Conservation (phyloP, 2,329 filamentous ascomycete genomes). For the Pseudopithomyces chartarum region DNA sequence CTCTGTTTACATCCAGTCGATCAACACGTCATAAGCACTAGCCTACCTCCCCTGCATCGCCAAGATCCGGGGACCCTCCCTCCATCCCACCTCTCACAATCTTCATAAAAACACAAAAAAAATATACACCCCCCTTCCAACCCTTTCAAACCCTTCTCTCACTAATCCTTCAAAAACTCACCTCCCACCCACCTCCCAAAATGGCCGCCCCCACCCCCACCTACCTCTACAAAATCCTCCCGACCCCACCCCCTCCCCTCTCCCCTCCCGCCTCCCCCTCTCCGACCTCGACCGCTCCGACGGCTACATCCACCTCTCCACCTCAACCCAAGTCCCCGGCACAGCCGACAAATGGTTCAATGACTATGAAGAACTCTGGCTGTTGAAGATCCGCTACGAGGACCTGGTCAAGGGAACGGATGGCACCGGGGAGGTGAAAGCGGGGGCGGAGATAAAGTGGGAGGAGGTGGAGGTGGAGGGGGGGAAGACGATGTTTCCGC, state of each 20-base stretch:
- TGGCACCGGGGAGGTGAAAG: conserved; percentile 29
- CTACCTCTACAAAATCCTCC: conserved; percentile 65
- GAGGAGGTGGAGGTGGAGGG: too few relatives aligned
- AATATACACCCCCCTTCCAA: background rate
- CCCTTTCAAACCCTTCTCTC: background rate
- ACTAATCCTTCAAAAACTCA: background rate
- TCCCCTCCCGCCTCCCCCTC: conserved; percentile 61
- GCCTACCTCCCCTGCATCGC: background rate
- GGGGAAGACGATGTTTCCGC: conserved; percentile 59
- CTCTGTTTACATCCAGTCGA: too few relatives aligned
- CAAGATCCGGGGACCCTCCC: background rate
- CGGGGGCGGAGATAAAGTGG: conserved; percentile 55
- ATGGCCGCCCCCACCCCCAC: conserved; percentile 41
- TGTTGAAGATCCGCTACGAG: conserved; percentile 60
- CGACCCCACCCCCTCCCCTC: conserved; percentile 56
- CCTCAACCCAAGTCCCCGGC: conserved; percentile 53
- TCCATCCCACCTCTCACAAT: background rate
- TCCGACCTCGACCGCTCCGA: conserved; percentile 65
- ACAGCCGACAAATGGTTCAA: conserved; percentile 44
- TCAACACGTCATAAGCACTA: conserved; percentile 4
- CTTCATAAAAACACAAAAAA: background rate
- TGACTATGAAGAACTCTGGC: conserved; percentile 49
- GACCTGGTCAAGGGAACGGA: conserved; percentile 43
- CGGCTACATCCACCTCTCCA: conserved; percentile 67
- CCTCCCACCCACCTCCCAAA: background rate